Evolutionary conservation across 140 eudicot species (phyloP).

Genomic region (Senecio squalidus): DNA sequence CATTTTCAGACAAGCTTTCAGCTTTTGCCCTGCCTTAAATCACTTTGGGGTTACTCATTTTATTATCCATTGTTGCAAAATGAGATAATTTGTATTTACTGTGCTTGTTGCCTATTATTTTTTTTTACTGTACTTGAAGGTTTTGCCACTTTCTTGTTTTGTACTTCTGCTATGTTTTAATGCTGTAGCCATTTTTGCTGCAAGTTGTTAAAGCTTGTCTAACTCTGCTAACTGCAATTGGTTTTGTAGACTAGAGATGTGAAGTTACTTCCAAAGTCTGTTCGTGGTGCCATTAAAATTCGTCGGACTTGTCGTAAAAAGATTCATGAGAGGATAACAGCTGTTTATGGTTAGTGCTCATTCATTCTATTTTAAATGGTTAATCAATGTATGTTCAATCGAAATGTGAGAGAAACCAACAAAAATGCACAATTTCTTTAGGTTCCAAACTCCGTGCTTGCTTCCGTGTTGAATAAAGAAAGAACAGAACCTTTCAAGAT

Average conservation of each 20-base stretch:
- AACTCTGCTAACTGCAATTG: background rate
- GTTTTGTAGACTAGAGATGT: constrained; percentile 70
- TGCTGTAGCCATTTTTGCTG: background rate
- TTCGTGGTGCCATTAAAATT: constrained; percentile 48
- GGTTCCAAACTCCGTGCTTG: background rate
- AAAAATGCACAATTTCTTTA: background rate
- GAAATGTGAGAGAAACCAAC: background rate
- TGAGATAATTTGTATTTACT: too few species aligned
- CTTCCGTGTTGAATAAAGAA: background rate
- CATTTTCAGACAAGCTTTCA: too few species aligned
- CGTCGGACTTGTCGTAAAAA: constrained; percentile 85
- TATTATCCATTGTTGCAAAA: too few species aligned
- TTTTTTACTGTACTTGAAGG: too few species aligned
- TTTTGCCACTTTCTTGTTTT: too few species aligned
- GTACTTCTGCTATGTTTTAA: too few species aligned
- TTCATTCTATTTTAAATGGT: background rate
- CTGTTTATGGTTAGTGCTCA: constrained; percentile 55
- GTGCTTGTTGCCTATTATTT: too few species aligned
- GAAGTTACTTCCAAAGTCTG: constrained; percentile 59
- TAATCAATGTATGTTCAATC: background rate
- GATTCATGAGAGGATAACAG: constrained; percentile 81
- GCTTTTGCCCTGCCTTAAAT: too few species aligned
- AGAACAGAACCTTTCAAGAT: background rate
- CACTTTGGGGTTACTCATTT: too few species aligned
- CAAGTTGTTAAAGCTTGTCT: background rate